Percentiles rank a stretch among this genome's conserved stretches.
phyloP scores from a whole-genome alignment of 371 early-diverging fungal species.

The Blastocladiella emersonii region DNA sequence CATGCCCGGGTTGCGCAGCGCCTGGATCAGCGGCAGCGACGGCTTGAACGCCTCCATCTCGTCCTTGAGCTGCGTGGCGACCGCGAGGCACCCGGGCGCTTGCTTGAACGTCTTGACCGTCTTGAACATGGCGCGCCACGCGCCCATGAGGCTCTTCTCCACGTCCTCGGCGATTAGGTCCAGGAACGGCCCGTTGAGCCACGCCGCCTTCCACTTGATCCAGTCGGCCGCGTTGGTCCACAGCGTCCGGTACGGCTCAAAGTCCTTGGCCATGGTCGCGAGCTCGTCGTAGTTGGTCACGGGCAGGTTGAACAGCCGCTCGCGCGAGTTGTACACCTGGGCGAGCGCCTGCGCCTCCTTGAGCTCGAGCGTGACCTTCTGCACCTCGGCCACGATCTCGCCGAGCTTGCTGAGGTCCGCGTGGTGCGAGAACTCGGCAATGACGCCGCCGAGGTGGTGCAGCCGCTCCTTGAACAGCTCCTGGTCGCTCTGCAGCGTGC shows the following conservation, averaged over 20 bases:
- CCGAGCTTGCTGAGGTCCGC: conserved; percentile 19
- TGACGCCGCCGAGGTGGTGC: conserved; percentile 19
- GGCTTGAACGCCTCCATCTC: conserved; percentile 46
- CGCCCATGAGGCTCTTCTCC: conserved; percentile 31
- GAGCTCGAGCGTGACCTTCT: conserved; percentile 29
- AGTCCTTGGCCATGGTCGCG: conserved; percentile 25
- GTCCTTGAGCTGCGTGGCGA: conserved; percentile 35
- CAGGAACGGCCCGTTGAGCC: conserved; percentile 33
- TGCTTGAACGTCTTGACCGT: conserved; percentile 30
- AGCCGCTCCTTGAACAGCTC: conserved; percentile 41
- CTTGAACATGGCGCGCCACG: conserved; percentile 33
- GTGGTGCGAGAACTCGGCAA: conserved; percentile 31
- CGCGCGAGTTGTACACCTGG: conserved; percentile 30
- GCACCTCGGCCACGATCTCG: conserved; percentile 34
- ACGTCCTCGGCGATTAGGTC: conserved; percentile 36
- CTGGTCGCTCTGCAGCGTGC: conserved; percentile 33
- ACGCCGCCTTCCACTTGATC: conserved; percentile 32
- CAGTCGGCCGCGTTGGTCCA: conserved; percentile 37
- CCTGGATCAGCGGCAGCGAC: conserved; percentile 36
- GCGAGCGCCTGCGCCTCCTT: conserved; percentile 30
- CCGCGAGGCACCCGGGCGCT: conserved; percentile 27
- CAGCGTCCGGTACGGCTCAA: conserved; percentile 37
- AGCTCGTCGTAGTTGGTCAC: conserved; percentile 38
- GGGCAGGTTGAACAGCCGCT: conserved; percentile 32
- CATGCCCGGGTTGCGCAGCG: conserved; percentile 42